Conservation (phyloP, 495 filamentous ascomycete genomes). For the Aspergillus cristatus region DNA sequence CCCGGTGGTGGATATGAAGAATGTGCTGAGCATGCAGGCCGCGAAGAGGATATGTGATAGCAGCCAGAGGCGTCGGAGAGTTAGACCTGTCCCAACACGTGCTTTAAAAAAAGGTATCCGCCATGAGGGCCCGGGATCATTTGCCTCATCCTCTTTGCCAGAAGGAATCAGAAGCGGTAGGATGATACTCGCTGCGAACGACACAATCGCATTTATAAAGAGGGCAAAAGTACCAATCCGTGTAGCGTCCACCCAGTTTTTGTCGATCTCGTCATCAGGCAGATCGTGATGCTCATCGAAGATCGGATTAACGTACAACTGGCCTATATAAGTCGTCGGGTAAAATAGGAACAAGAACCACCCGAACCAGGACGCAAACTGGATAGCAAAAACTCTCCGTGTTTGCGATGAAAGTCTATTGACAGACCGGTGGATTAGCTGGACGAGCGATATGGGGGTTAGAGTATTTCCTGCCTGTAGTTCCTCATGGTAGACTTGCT, state of each 20-base stretch:
- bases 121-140: conserved; percentile 53
- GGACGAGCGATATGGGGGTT: conserved; percentile 65
- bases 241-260: conserved; percentile 72
- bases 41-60: conserved; percentile 73
- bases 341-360: conserved; percentile 96
- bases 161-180: conserved; percentile 59
- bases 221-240: conserved; percentile 75
- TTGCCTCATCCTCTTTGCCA: conserved; percentile 7
- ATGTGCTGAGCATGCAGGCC: conserved; percentile 66
- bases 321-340: conserved; percentile 82
- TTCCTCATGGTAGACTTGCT: conserved; percentile 61
- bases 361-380: conserved; percentile 85
- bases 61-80: conserved; percentile 78
- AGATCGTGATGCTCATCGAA: conserved; percentile 69
- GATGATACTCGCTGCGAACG: conserved; percentile 66
- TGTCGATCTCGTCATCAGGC: conserved; percentile 60
- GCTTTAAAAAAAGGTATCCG: too few species aligned
- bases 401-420: conserved; percentile 69
- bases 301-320: conserved; percentile 76
- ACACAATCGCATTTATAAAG: conserved; percentile 80
- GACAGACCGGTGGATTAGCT: conserved; percentile 64
- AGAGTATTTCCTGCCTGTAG: conserved; percentile 42
- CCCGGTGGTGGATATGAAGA: conserved; percentile 57
- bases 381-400: conserved; percentile 71
- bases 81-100: too few species aligned